Evolutionary conservation across 495 filamentous ascomycete genomes (phyloP), one percentile per base, ranked within the genome.

Genomic region (Penicillium verhagenii): DNA sequence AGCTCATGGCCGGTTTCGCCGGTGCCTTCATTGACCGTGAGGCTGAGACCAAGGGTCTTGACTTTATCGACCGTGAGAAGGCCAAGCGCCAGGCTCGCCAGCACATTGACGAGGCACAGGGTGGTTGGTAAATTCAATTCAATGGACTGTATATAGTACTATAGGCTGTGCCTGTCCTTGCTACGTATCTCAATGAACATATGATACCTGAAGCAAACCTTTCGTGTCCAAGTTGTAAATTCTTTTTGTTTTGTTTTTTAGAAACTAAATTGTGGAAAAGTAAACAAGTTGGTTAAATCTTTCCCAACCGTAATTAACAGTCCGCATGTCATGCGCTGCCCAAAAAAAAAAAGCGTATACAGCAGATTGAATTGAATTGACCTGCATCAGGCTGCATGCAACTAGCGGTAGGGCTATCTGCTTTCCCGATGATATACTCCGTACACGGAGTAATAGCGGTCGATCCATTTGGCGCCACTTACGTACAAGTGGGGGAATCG

Each of bases 1-100:
- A 90, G 70, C 56, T 87, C 42, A 50, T 91, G 13, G 87, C 82
- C 50, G 87, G 83, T 53, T 67, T 89, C 38, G 86, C 84, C 31
- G 87, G 80, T 50, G 86, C 79, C 47, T 86, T 90, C 71, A 81
- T 88, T 56, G 88, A 91, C 75, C 86, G 84, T 65, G 73, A 90
- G 38, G 69, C 82, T 65, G 86, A 90, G 81, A 85, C 80, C 66
- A 87, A 85, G 79, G 86, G 86, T 18, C 72, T 85, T 26, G 82
- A 88, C 73, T 82, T 74, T 55, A 62, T 85, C 57, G 87, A 91
- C 72, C 71, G 77, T 14, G 87, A 90, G 78, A 78, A 80, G 73
- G 82, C 84, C 47, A 87, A 87, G 72, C 74, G 67, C 45, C 74
- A 87, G 29, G 86, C 88, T 42, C 37, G 37, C 39, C 73, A 77